phyloP scores from a whole-genome alignment of 2,329 filamentous ascomycete species.

The Fusarium nisikadoi region DNA sequence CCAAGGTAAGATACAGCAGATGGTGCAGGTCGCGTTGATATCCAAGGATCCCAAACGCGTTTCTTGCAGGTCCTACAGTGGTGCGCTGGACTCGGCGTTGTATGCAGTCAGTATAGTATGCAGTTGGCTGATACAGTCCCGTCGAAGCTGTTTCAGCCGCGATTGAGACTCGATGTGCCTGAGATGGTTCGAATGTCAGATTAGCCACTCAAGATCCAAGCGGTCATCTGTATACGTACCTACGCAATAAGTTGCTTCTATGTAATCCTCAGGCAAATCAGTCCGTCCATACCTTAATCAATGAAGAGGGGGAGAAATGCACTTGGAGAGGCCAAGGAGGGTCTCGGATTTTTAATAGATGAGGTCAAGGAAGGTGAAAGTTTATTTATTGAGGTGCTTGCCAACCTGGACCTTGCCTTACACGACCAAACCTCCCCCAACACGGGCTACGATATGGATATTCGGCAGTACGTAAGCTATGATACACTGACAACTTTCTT shows the following conservation, averaged over 20 bases:
- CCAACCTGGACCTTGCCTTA: neutral
- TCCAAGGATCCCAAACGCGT: neutral
- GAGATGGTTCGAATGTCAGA: neutral
- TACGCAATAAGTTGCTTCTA: neutral
- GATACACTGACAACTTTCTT: neutral
- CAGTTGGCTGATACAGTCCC: conserved; percentile 1
- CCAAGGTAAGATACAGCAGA: neutral
- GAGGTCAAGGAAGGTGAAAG: neutral
- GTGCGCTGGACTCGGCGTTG: neutral
- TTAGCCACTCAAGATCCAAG: conserved; percentile 6
- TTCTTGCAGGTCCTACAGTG: neutral
- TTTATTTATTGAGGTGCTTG: neutral
- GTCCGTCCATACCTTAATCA: neutral
- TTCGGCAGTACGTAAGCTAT: neutral
- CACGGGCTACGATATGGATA: neutral
- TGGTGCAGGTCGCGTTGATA: neutral
- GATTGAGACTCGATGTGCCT: conserved; percentile 21
- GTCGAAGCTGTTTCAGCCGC: conserved; percentile 23
- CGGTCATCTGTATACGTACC: neutral
- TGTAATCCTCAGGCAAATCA: neutral
- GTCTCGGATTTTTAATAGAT: neutral
- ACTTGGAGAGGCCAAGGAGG: neutral
- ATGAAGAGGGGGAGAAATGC: neutral
- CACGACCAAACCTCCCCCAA: neutral
- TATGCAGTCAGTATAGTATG: neutral